These are phyloP conservation scores for Backusella psychrophila DNA, from an alignment of 192 early-diverging fungal species.

Conservation along the genomic window DNA sequence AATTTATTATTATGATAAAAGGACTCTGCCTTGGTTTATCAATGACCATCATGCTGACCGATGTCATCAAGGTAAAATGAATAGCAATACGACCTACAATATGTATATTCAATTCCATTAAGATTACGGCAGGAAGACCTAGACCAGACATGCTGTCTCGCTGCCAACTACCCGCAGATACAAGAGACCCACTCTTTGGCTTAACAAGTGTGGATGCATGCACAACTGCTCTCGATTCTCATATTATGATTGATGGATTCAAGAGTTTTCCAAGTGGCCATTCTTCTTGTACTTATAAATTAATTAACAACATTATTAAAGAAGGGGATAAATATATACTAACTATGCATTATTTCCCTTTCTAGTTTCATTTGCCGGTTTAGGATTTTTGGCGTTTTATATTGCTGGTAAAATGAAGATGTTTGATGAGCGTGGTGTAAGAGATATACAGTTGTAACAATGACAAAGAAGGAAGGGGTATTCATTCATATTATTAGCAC, in stretches of 20 bases:
- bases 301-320: background rate
- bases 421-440: slow-evolving; percentile 57
- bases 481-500: slow-evolving; percentile 24
- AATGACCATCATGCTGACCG: slow-evolving; percentile 45
- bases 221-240: slow-evolving; percentile 41
- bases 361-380: slow-evolving; percentile 67
- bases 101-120: background rate
- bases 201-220: slow-evolving; percentile 60
- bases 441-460: background rate
- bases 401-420: slow-evolving; percentile 71
- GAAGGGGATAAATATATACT: no score
- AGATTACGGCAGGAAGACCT: slow-evolving; percentile 49
- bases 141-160: slow-evolving; percentile 53
- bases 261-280: slow-evolving; percentile 90
- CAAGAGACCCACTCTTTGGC: slow-evolving; percentile 52
- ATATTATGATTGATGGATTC: slow-evolving; percentile 71
- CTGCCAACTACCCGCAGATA: slow-evolving; percentile 36
- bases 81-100: background rate
- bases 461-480: background rate
- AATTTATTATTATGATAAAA: background rate
- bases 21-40: slow-evolving; percentile 47
- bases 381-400: slow-evolving; percentile 67
- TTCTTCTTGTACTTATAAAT: slow-evolving; percentile 57
- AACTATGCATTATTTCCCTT: background rate
- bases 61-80: slow-evolving; percentile 40